Evolutionary conservation across 345 rosid species (phyloP).

Genomic region (Lumnitzera littorea): DNA sequence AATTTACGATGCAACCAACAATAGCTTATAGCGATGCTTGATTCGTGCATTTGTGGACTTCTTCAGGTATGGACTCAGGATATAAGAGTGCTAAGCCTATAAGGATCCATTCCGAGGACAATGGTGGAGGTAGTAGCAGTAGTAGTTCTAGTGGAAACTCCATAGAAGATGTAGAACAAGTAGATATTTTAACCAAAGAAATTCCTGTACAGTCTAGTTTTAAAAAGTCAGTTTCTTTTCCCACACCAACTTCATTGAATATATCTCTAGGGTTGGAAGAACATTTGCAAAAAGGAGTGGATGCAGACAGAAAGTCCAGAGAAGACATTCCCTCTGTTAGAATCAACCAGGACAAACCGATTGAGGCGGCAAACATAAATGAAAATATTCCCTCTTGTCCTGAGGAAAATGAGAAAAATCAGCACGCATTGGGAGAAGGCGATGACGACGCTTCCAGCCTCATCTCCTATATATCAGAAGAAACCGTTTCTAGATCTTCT

Average conservation of each 20-base stretch:
- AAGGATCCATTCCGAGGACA: constrained; percentile 9
- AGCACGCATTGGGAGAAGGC: neutral
- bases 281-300: constrained; percentile 14
- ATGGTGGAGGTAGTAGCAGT: constrained; percentile 10
- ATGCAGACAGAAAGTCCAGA: constrained; percentile 4
- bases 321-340: neutral
- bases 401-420: neutral
- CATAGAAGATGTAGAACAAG: constrained; percentile 4
- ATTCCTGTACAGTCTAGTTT: too few relatives aligned
- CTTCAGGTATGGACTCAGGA: constrained; percentile 35
- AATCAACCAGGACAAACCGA: neutral
- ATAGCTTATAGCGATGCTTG: neutral
- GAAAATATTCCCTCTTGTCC: neutral
- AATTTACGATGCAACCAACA: neutral
- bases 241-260: constrained; percentile 24
- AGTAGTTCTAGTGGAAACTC: constrained; percentile 7
- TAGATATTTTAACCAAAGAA: too few relatives aligned
- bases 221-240: constrained; percentile 1
- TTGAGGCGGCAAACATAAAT: neutral
- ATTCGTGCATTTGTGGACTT: constrained; percentile 3
- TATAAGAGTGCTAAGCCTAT: constrained; percentile 13
- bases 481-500: constrained; percentile 1
- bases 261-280: constrained; percentile 24
- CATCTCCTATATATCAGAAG: neutral
- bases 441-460: constrained; percentile 10